phyloP scores from a whole-genome alignment of 2,329 filamentous ascomycete genomes.

The Xylariaceae sp. region DNA sequence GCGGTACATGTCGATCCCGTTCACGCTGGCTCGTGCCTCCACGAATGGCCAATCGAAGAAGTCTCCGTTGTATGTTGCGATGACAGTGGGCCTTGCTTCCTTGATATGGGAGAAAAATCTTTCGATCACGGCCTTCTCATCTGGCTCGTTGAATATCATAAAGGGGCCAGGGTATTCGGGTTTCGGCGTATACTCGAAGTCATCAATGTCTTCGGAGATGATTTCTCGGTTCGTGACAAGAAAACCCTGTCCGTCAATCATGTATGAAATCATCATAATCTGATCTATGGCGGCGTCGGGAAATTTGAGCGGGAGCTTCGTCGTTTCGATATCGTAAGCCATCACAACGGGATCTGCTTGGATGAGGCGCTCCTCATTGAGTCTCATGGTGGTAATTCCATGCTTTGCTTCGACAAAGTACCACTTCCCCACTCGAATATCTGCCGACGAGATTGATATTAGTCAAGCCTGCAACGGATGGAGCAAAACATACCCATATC shows the following conservation, averaged over 20 bases:
- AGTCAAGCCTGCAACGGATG: no score
- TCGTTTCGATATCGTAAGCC: slow-evolving; percentile 99
- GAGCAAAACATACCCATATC: slow-evolving; percentile 61
- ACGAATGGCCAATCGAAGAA: slow-evolving; percentile 99
- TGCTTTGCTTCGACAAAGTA: slow-evolving; percentile 94
- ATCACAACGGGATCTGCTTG: slow-evolving; percentile 96
- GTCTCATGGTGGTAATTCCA: slow-evolving; percentile 75
- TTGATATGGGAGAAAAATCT: slow-evolving; percentile 96
- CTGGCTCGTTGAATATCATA: slow-evolving; percentile 96
- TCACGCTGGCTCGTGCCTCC: slow-evolving; percentile 84
- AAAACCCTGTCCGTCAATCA: slow-evolving; percentile 98
- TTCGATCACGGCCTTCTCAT: slow-evolving; percentile 84
- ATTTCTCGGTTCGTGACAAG: slow-evolving; percentile 97
- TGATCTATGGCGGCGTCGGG: slow-evolving; percentile 92
- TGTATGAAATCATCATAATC: slow-evolving; percentile 99
- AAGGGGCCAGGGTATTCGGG: slow-evolving; percentile 94
- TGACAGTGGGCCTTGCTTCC: slow-evolving; percentile 88
- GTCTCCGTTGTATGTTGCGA: slow-evolving; percentile 99
- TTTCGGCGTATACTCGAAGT: slow-evolving; percentile 97
- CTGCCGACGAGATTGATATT: slow-evolving; percentile 39
- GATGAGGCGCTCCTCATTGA: slow-evolving; percentile 80
- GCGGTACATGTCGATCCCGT: slow-evolving; percentile 98
- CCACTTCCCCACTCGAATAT: slow-evolving; percentile 95
- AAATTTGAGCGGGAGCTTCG: slow-evolving; percentile 92
- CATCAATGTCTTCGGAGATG: slow-evolving; percentile 92